Evolutionary conservation across 2,329 filamentous ascomycete genomes (phyloP).

Genomic region (Decorospora gaudefroyi): DNA sequence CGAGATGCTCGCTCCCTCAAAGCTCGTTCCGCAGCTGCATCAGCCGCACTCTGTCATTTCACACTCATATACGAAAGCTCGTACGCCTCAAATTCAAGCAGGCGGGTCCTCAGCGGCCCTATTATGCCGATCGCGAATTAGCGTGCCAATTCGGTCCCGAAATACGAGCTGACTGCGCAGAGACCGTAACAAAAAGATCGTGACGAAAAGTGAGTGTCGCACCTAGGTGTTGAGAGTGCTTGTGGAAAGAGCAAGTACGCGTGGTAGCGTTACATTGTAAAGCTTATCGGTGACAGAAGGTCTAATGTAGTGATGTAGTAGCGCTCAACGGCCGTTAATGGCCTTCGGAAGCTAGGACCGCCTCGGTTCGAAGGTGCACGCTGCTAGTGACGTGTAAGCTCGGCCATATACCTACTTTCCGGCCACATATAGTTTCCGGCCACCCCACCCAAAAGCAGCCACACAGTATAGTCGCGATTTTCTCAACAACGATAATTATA

Average conservation of each 20-base stretch:
- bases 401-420: neutral
- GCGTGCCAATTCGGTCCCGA: conserved; percentile 1
- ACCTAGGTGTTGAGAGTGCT: neutral
- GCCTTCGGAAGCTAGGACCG: too few relatives aligned
- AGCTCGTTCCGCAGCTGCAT: conserved; percentile 15
- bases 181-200: neutral
- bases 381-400: too few relatives aligned
- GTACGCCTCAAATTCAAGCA: conserved; percentile 7
- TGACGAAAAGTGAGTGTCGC: conserved; percentile 5
- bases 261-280: conserved; percentile 6
- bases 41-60: conserved; percentile 1
- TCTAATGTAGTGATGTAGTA: neutral
- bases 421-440: neutral
- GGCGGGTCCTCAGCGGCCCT: neutral
- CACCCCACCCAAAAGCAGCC: neutral
- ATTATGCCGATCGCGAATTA: conserved; percentile 10
- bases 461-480: neutral
- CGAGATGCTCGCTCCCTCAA: conserved; percentile 1
- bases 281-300: neutral
- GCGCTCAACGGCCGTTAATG: too few relatives aligned
- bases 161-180: conserved; percentile 18
- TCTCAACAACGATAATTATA: conserved; percentile 7
- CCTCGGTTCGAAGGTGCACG: too few relatives aligned
- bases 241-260: neutral
- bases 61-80: conserved; percentile 10